Conservation (phyloP, 768 basidiomycete genomes). For the Rhodotorula taiwanensis region DNA sequence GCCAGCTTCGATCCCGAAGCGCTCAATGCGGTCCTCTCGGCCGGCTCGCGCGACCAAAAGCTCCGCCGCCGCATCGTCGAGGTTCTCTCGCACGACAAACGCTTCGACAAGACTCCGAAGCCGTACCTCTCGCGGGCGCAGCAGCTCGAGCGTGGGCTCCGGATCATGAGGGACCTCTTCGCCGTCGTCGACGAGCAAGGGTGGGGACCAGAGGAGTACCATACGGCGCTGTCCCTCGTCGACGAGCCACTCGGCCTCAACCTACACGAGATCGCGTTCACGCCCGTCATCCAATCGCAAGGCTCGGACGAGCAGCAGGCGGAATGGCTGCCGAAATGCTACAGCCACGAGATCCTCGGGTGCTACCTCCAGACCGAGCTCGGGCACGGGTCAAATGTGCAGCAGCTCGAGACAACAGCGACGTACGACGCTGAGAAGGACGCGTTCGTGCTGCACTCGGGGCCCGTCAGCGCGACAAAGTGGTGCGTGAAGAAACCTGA, state of each 20-base stretch:
- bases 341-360: slow-evolving; percentile 57
- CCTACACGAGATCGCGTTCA: slow-evolving; percentile 53
- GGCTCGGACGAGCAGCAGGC: slow-evolving; percentile 54
- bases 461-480: slow-evolving; percentile 48
- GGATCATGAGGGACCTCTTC: slow-evolving; percentile 54
- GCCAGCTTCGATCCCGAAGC: slow-evolving; percentile 13
- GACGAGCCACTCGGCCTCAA: slow-evolving; percentile 55
- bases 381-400: slow-evolving; percentile 28
- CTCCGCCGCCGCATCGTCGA: slow-evolving; percentile 2
- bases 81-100: slow-evolving; percentile 5
- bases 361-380: slow-evolving; percentile 57
- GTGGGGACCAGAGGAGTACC: slow-evolving; percentile 33
- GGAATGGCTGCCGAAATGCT: slow-evolving; percentile 48
- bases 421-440: slow-evolving; percentile 46
- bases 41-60: neutral
- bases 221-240: slow-evolving; percentile 50
- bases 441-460: slow-evolving; percentile 48
- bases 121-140: slow-evolving; percentile 51
- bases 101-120: slow-evolving; percentile 19
- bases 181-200: slow-evolving; percentile 55
- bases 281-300: slow-evolving; percentile 62
- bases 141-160: slow-evolving; percentile 54
- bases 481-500: slow-evolving; percentile 33
- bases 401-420: slow-evolving; percentile 48
- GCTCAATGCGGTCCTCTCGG: slow-evolving; percentile 3